A percentile compares a stretch with the other conserved stretches of the same genome.
Evolutionary conservation across 306 rosid species (phyloP).

Genomic region (Canavalia ensiformis): DNA sequence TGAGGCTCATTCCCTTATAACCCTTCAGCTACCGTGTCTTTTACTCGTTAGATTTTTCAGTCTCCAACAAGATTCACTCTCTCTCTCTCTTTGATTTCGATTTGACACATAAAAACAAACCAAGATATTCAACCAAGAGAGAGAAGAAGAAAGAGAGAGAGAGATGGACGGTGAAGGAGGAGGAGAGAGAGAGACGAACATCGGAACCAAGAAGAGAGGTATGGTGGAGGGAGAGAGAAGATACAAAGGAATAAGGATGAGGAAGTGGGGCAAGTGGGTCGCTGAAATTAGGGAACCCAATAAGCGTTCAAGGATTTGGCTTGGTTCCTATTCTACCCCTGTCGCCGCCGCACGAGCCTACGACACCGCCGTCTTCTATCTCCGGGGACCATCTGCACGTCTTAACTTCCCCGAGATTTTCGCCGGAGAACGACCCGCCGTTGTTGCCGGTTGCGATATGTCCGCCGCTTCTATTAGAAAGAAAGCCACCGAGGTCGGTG

Average conservation of each 20-base stretch:
- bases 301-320: constrained; percentile 97
- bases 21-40: constrained; percentile 38
- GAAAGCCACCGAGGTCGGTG: constrained; percentile 94
- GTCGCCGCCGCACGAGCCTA: constrained; percentile 97
- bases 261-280: constrained; percentile 99
- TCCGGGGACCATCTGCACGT: constrained; percentile 90
- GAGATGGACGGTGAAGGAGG: constrained; percentile 41
- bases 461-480: constrained; percentile 91
- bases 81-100: constrained; percentile 43
- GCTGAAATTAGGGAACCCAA: constrained; percentile 99
- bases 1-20: constrained; percentile 40
- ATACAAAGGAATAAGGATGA: constrained; percentile 98
- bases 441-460: constrained; percentile 55
- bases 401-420: constrained; percentile 88
- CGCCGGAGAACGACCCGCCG: constrained; percentile 48
- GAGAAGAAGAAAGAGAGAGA: background rate
- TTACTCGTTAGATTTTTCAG: constrained; percentile 46
- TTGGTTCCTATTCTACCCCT: constrained; percentile 94
- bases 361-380: constrained; percentile 92
- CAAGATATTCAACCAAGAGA: background rate
- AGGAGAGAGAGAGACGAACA: constrained; percentile 33
- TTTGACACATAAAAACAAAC: constrained; percentile 6
- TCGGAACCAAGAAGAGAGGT: constrained; percentile 49
- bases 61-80: constrained; percentile 50
- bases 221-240: constrained; percentile 70